Evolutionary conservation across 169 alveolate genomes (phyloP).

Genomic region (Theileria annulata): DNA sequence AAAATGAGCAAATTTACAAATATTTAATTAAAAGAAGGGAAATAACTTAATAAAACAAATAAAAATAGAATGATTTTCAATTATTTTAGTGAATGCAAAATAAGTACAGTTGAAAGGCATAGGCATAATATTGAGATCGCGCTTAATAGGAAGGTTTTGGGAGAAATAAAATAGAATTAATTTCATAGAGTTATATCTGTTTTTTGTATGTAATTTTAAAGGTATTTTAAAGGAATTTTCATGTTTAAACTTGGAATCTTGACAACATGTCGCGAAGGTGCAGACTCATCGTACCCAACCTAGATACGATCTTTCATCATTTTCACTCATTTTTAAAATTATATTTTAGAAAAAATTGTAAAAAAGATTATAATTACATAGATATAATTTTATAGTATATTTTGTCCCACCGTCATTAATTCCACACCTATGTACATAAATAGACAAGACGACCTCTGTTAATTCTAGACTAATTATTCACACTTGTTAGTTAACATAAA

Average conservation of each 20-base stretch:
- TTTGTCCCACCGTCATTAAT: too few relatives aligned
- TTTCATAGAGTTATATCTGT: too few relatives aligned
- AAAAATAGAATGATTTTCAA: not conserved
- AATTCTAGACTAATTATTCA: not conserved
- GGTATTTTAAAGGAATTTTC: not conserved
- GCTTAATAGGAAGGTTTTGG: not conserved
- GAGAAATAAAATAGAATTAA: not conserved
- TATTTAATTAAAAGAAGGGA: not conserved
- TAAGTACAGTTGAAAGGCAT: slow-evolving; percentile 3
- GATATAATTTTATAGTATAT: too few relatives aligned
- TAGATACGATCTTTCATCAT: not conserved
- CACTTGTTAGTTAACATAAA: too few relatives aligned
- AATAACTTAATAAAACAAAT: not conserved
- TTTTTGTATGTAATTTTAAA: too few relatives aligned
- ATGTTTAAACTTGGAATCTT: not conserved
- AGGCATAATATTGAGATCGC: slow-evolving; percentile 4
- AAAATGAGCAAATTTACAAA: not conserved
- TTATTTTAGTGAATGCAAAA: not conserved
- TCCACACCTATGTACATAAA: too few relatives aligned
- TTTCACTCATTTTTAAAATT: too few relatives aligned
- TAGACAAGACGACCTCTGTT: not conserved
- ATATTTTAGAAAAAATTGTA: too few relatives aligned
- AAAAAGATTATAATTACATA: too few relatives aligned
- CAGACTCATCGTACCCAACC: slow-evolving; percentile 3
- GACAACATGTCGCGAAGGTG: not conserved